phyloP scores from a whole-genome alignment of 768 basidiomycete genomes.

The Leucogyrophana mollusca region DNA sequence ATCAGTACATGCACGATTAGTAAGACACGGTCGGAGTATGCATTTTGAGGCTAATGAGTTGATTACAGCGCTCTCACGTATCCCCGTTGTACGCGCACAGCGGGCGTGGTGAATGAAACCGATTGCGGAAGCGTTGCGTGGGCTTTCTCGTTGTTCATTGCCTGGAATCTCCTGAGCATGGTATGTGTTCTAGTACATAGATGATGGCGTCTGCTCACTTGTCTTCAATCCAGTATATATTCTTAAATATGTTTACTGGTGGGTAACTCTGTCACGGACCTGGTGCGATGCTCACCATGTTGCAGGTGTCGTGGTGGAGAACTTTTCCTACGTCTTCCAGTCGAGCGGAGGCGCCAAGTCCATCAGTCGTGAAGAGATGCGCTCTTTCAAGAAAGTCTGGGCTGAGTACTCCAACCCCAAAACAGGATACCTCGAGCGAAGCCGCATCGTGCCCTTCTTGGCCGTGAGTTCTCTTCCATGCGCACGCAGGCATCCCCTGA shows the following conservation, averaged over 20 bases:
- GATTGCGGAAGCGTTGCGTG: slow-evolving; percentile 88
- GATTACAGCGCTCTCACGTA: slow-evolving; percentile 61
- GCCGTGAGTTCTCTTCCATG: slow-evolving; percentile 48
- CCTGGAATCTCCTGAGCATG: slow-evolving; percentile 96
- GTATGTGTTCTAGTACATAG: slow-evolving; percentile 34
- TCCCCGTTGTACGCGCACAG: slow-evolving; percentile 74
- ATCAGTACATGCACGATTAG: slow-evolving; percentile 97
- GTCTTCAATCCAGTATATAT: slow-evolving; percentile 69
- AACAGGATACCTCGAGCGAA: slow-evolving; percentile 74
- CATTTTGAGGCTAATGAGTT: neutral
- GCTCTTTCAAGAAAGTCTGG: slow-evolving; percentile 94
- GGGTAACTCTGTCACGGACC: slow-evolving; percentile 9
- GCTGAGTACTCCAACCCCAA: slow-evolving; percentile 76
- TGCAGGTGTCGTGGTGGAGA: slow-evolving; percentile 87
- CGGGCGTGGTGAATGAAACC: slow-evolving; percentile 48
- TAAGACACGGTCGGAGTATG: slow-evolving; percentile 38
- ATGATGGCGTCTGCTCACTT: neutral
- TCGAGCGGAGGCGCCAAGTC: slow-evolving; percentile 77
- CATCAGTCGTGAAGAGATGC: slow-evolving; percentile 88
- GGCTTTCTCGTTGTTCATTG: slow-evolving; percentile 86
- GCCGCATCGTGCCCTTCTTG: slow-evolving; percentile 76
- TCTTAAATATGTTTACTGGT: slow-evolving; percentile 95
- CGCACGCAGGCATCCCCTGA: slow-evolving; percentile 3
- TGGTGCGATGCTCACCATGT: slow-evolving; percentile 1
- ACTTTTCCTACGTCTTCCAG: slow-evolving; percentile 95